phyloP scores from a whole-genome alignment of 1,139 yeast genomes.

The Suhomyces atakaporum region DNA sequence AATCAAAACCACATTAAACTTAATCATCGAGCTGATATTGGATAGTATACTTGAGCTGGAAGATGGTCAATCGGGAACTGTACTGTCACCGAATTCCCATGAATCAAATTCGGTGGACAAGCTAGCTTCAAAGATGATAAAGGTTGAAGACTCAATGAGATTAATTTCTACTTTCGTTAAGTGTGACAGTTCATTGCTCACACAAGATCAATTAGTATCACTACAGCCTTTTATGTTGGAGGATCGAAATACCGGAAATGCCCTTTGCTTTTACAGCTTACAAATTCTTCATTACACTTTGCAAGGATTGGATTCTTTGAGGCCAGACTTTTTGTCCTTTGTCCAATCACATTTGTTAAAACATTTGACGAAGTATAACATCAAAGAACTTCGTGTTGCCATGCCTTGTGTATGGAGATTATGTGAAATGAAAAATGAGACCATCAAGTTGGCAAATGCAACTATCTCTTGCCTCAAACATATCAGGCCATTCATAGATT shows the following conservation, averaged over 20 bases:
- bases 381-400: conserved; percentile 64
- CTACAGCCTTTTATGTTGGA: conserved; percentile 62
- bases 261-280: conserved; percentile 49
- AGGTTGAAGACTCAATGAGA: conserved; percentile 40
- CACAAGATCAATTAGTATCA: conserved; percentile 64
- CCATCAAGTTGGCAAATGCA: conserved; percentile 56
- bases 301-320: conserved; percentile 43
- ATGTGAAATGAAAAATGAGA: conserved; percentile 47
- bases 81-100: not conserved
- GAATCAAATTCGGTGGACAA: not conserved
- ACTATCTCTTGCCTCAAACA: conserved; percentile 58
- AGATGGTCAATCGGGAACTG: not conserved
- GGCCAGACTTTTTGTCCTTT: conserved; percentile 51
- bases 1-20: conserved; percentile 19
- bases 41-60: conserved; percentile 15
- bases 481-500: conserved; percentile 44
- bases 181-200: conserved; percentile 51
- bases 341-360: conserved; percentile 55
- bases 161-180: conserved; percentile 56
- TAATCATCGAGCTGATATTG: conserved; percentile 28
- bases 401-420: conserved; percentile 67
- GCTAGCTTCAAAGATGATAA: not conserved
- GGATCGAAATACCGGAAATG: conserved; percentile 38
- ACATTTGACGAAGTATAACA: conserved; percentile 58
- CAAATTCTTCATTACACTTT: conserved; percentile 55